A percentile compares a stretch with the other conserved stretches of the same genome.
Conservation (phyloP, 2,329 filamentous ascomycete genomes). For the Trichoderma oligosporum region DNA sequence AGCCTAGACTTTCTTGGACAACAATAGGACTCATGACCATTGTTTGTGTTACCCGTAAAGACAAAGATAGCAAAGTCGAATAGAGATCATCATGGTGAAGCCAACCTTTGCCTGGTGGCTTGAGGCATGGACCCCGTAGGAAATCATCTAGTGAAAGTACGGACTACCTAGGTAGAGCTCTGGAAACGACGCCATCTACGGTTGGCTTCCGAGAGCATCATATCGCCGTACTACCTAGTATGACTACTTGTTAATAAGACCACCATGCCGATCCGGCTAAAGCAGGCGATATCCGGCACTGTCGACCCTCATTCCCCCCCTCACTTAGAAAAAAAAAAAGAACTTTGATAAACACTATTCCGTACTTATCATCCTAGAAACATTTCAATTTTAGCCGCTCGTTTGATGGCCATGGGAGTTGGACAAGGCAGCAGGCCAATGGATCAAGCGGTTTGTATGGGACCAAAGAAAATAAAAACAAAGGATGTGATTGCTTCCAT, state of each 20-base stretch:
- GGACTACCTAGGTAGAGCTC: too few relatives aligned
- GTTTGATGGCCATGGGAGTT: background rate
- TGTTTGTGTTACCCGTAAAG: background rate
- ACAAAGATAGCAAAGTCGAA: background rate
- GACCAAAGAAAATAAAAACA: background rate
- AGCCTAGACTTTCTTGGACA: slow-evolving; percentile 9
- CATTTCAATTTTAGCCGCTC: background rate
- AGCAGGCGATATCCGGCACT: slow-evolving; percentile 1
- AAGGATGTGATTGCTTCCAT: background rate
- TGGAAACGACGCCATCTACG: too few relatives aligned
- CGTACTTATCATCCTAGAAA: too few relatives aligned
- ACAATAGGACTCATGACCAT: background rate
- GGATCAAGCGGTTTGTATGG: background rate
- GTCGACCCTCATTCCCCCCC: background rate
- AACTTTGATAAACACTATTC: background rate
- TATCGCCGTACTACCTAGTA: background rate
- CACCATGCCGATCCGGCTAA: slow-evolving; percentile 7
- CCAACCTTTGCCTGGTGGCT: background rate
- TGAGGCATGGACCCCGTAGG: background rate
- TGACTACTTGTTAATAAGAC: background rate
- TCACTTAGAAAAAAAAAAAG: too few relatives aligned
- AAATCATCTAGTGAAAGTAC: background rate
- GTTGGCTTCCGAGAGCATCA: slow-evolving; percentile 10
- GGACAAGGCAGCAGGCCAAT: background rate
- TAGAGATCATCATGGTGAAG: background rate